Base-by-base conservation (phyloP, 1,284 basidiomycete genomes). In the Psilocybe mexicana region DNA sequence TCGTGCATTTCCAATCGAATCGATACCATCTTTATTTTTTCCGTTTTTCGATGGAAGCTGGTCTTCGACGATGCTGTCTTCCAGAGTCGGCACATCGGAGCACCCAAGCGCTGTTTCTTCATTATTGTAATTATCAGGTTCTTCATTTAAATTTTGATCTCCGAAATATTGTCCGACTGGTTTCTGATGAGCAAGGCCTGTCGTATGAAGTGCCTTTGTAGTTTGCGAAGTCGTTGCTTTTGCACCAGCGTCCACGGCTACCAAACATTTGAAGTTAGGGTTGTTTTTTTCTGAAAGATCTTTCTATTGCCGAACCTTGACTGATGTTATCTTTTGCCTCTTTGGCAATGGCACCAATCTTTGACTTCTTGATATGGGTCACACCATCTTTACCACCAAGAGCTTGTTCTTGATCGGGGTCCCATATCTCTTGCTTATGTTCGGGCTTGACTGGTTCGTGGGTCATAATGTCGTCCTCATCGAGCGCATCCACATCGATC, bases 401-500 rank as follows among this genome's bases (percentile, higher is more conserved):
- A 50, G 76, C 70, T 72, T 96, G 91, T 71, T 96, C 90, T 6
- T 79, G 72, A 61, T 90, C 87, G 2, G 93, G 91, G 70, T 94
- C 92, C 92, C 92, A 94, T 25, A 78, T 74, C 45, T 86, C 79
- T 62, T 86, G 78, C 38, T 84, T 79, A 62, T 84, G 71, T 43
- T 83, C 81, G 1, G 76, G 71, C 54, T 81, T 78, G 1, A 79
- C 72, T 2, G 87, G 84, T 8, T 86, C 80, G 12, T 78, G 74
- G 0, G 78, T 75, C 79, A 87, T 85, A 23, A 90, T 72, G 56
- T 86, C 87, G 62, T 92, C 90, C 63, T 94, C 89, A 58, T 90
- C 87, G 65, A 98, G 79, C 6, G 86, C 84, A 70, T 99, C 96
- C 25, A 98, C 95, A 70, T 99, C 95, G 55, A 98, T 82, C 2